Evolutionary conservation across 371 early-diverging fungal genomes (phyloP), one percentile per base, ranked within the genome.

Genomic region (Zychaea mexicana): DNA sequence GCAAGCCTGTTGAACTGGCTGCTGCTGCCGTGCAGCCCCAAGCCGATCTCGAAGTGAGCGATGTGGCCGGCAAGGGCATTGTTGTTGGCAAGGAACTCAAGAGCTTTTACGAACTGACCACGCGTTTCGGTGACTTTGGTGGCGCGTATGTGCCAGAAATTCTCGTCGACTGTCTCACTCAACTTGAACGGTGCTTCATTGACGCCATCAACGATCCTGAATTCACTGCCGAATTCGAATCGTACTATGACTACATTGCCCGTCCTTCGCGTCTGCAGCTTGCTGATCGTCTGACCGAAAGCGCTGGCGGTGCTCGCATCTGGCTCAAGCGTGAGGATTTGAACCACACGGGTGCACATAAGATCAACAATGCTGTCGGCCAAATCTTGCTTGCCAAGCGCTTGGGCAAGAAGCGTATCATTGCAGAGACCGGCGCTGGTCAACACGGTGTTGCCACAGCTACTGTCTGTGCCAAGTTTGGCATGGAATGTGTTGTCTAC

Each of bases 371-470:
- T 63, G 97, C 97, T 3, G 77, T 98, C 22, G 98, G 97, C 30
- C 98, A 98, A 68, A 88, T 90, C 28, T 83, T 98, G 66, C 79
- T 98, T 27, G 98, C 98, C 33, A 92, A 92, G 81, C 90, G 97
- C 39, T 81, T 98, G 19, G 97, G 97, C 69, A 98, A 98, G 87
- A 90, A 84, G 65, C 90, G 97, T 69, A 97, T 97, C 69, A 97
- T 98, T 81, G 97, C 98, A 39, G 98, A 98, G 72, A 98, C 98
- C 15, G 98, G 98, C 46, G 98, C 98, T 52, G 98, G 98, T 27
- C 98, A 98, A 73, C 98, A 98, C 74, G 98, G 98, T 78, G 98
- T 98, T 6, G 98, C 96, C 32, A 97, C 98, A 4, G 98, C 98
- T 8, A 97, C 97, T 26, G 96, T 95, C 2, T 98, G 98, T 79